phyloP scores from a whole-genome alignment of 805 yeast genomes.

The Yarrowia sp. region DNA sequence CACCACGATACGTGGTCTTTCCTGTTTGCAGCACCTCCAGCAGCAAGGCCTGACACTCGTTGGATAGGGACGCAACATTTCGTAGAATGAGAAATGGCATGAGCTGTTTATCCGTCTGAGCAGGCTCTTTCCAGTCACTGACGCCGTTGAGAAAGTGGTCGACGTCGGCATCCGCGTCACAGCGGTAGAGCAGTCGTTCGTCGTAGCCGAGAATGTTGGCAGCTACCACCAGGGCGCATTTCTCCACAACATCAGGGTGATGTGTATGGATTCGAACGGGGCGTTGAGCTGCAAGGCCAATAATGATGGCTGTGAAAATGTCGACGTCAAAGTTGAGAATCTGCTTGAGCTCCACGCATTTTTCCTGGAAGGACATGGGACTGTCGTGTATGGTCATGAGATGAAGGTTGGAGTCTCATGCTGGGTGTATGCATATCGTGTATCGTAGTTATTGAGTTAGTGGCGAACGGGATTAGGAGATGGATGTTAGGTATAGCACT shows the following conservation, averaged over 20 bases:
- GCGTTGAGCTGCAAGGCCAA: conserved; percentile 1
- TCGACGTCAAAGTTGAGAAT: conserved; percentile 19
- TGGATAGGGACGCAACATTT: conserved; percentile 6
- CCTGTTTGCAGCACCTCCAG: conserved; percentile 6
- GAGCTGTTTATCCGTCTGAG: not conserved
- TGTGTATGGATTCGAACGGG: conserved; percentile 15
- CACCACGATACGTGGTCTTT: conserved; percentile 1
- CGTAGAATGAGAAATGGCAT: conserved; percentile 3
- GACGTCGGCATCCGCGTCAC: conserved; percentile 5
- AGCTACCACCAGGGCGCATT: conserved; percentile 1
- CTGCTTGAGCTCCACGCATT: conserved; percentile 11
- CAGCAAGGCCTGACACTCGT: conserved; percentile 13
- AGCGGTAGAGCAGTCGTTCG: not conserved
- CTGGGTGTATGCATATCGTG: not conserved
- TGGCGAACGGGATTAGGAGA: not conserved
- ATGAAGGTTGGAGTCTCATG: not conserved
- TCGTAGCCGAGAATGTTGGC: conserved; percentile 20
- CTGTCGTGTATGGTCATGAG: not conserved
- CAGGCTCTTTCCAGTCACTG: not conserved
- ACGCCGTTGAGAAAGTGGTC: conserved; percentile 8
- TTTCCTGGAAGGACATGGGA: conserved; percentile 9
- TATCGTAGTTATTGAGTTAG: not conserved
- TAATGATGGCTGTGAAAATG: conserved; percentile 25
- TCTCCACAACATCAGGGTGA: conserved; percentile 6
- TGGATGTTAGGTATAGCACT: not conserved